These are phyloP conservation scores for Pugionium cornutum DNA, from an alignment of 345 rosid species.

Conservation along the genomic window DNA sequence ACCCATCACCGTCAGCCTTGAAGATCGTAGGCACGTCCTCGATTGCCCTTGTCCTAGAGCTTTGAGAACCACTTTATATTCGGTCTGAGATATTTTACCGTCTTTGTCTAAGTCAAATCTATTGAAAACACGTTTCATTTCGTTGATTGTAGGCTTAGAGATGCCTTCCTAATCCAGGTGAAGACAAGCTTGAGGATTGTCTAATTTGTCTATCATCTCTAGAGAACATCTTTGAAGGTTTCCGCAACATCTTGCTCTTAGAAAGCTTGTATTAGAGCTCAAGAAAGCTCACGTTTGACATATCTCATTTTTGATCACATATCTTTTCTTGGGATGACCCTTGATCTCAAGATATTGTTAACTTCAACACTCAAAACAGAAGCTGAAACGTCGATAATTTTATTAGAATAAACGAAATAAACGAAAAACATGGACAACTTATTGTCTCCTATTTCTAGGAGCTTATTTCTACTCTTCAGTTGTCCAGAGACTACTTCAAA, in stretches of 20 bases:
- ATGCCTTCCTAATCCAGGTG: constrained; percentile 32
- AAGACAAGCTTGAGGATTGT: constrained; percentile 49
- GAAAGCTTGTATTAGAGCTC: constrained; percentile 78
- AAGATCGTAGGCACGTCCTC: constrained; percentile 68
- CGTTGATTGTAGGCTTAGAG: constrained; percentile 56
- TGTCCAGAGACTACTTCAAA: no score
- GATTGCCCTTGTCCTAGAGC: constrained; percentile 57
- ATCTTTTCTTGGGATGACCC: background rate
- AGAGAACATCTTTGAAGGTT: constrained; percentile 66
- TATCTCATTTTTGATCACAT: constrained; percentile 20
- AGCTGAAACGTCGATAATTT: no score
- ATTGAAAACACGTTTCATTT: constrained; percentile 69
- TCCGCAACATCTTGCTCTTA: constrained; percentile 52
- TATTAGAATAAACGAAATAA: no score
- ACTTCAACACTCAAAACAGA: no score
- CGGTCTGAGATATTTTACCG: constrained; percentile 77
- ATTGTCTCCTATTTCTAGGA: no score
- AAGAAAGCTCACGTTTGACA: constrained; percentile 60
- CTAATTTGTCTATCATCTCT: constrained; percentile 34
- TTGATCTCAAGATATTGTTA: background rate
- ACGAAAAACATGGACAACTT: no score
- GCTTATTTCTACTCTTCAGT: no score
- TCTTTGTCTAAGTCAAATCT: constrained; percentile 77
- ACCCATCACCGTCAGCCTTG: constrained; percentile 74
- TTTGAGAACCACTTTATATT: constrained; percentile 68